These are phyloP conservation scores for Pseudocercospora fijiensis DNA, from an alignment of 2,329 filamentous ascomycete species.

Conservation along the genomic window DNA sequence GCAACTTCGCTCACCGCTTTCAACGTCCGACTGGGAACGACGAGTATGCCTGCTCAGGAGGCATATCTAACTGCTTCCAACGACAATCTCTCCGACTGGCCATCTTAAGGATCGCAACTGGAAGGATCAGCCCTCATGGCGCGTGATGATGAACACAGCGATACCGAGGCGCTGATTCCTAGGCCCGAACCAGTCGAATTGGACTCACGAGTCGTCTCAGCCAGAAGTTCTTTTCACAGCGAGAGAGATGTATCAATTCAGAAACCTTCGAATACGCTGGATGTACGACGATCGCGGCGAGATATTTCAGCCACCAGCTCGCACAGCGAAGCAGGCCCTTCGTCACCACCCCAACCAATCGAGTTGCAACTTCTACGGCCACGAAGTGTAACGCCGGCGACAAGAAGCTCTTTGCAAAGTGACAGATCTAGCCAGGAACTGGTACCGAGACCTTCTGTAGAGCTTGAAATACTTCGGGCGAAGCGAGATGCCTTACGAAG, in stretches of 20 bases:
- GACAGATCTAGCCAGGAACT: neutral
- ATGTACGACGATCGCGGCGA: neutral
- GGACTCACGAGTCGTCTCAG: neutral
- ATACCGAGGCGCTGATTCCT: neutral
- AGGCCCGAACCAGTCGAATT: neutral
- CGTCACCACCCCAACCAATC: neutral
- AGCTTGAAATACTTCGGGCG: neutral
- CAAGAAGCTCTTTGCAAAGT: neutral
- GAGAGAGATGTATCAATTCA: neutral
- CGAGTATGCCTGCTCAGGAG: neutral
- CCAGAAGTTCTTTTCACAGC: neutral
- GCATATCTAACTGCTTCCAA: neutral
- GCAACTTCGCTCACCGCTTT: neutral
- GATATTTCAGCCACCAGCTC: neutral
- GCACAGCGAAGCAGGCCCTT: neutral
- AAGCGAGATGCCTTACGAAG: neutral
- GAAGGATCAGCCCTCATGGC: neutral
- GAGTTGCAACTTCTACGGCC: neutral
- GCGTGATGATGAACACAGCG: neutral
- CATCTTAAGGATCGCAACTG: neutral
- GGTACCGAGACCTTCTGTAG: neutral
- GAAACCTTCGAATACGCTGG: neutral
- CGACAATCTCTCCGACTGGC: neutral
- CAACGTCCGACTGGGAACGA: neutral
- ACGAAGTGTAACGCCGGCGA: neutral